A percentile compares a stretch with the other conserved stretches of the same genome.
These are phyloP conservation scores for Podaxis sp. DNA, from an alignment of 768 basidiomycete genomes.

Conservation along the genomic window DNA sequence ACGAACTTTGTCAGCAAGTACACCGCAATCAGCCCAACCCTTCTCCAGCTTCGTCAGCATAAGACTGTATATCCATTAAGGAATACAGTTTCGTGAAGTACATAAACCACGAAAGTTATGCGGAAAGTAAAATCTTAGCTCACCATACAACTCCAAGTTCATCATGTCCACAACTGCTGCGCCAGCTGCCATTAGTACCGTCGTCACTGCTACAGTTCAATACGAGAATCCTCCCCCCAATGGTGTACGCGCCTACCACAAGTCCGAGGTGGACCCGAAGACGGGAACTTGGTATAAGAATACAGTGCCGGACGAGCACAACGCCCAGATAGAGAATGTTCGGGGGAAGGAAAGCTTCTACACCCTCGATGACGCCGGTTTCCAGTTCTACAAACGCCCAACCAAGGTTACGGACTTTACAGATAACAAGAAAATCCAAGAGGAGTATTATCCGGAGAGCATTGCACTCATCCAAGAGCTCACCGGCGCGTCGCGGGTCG, in stretches of 20 bases:
- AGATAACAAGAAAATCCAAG: slow-evolving; percentile 36
- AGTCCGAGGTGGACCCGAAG: slow-evolving; percentile 21
- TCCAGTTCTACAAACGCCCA: slow-evolving; percentile 36
- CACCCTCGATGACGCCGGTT: slow-evolving; percentile 49
- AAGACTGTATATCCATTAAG: no score
- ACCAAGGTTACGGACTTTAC: slow-evolving; percentile 43
- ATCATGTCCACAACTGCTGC: neutral
- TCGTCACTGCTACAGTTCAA: neutral
- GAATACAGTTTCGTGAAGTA: no score
- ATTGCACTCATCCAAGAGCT: slow-evolving; percentile 52
- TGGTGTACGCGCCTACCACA: slow-evolving; percentile 24
- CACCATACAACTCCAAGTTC: neutral
- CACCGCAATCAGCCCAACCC: no score
- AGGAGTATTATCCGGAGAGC: slow-evolving; percentile 59
- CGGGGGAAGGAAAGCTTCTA: slow-evolving; percentile 45
- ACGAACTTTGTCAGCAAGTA: no score
- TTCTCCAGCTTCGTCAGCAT: no score
- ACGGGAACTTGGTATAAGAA: slow-evolving; percentile 23
- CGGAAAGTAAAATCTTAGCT: neutral
- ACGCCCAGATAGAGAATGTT: slow-evolving; percentile 48
- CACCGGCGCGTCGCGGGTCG: slow-evolving; percentile 54
- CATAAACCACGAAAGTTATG: no score
- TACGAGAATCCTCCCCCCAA: slow-evolving; percentile 18
- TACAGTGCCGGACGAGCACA: slow-evolving; percentile 18
- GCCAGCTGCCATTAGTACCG: neutral